Base-by-base conservation (phyloP, 371 early-diverging fungal species). In the Massospora cicadina region DNA sequence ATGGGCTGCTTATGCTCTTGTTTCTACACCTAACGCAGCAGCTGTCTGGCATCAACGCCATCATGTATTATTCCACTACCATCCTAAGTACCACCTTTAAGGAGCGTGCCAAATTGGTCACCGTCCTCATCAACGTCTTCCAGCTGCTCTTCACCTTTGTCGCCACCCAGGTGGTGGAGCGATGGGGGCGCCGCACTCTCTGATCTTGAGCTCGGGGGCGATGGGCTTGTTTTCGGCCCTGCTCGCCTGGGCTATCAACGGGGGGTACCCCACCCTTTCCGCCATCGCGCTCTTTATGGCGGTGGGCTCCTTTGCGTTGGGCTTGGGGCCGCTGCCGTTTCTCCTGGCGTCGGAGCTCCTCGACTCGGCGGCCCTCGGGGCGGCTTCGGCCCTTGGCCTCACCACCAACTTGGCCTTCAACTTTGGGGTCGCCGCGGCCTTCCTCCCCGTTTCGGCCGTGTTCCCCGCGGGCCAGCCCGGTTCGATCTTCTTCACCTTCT, bases 41-140 rank as follows among this genome's bases (percentile, higher is more conserved):
- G 71, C 76, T 91, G 54, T 89, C 90, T 13, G 95, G 98, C 1
- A 91, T 98, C 77, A 94, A 94, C 72, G 91, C 88, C 1, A 89
- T 93, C 21, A 86, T 93, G 12, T 89, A 82, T 71, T 96, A 86
- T 70, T 90, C 91, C 1, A 85, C 87, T 0, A 76, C 85, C 0
- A 87, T 90, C 65, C 79, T 90, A 76, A 76, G 79, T 1, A 68
- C 74, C 33, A 79, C 84, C 33, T 76, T 87, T 59, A 81, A 88
- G 12, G 75, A 81, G 0, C 75, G 82, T 1, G 77, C 81, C 64
- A 78, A 78, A 60, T 68, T 80, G 57, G 79, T 90, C 57, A 87
- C 89, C 0, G 79, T 88, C 30, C 78, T 77, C 67, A 84, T 90
- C 29, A 87, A 86, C 13, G 72, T 88, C 33, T 79, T 90, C 61